Conservation (phyloP, 441 rosid genomes). For the Hura crepitans region DNA sequence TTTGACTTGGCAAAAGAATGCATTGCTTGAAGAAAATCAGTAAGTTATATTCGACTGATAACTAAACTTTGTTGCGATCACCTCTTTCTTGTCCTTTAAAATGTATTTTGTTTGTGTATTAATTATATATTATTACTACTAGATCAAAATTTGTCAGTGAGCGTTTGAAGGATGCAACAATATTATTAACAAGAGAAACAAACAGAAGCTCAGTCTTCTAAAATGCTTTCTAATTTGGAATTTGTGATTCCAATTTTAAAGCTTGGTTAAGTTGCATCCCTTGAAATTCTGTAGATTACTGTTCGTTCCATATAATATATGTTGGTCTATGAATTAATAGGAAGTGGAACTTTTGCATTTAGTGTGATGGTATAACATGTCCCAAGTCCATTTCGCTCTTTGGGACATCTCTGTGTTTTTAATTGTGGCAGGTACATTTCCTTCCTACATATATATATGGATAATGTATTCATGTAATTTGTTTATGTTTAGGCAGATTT, state of each 20-base stretch:
- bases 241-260: neutral
- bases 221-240: neutral
- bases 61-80: neutral
- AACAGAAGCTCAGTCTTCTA: neutral
- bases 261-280: neutral
- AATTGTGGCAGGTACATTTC: constrained; percentile 3
- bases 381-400: neutral
- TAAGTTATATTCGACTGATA: neutral
- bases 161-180: too few relatives aligned
- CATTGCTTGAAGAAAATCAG: neutral
- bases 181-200: too few relatives aligned
- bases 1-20: neutral
- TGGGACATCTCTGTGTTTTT: neutral
- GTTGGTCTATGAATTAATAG: neutral
- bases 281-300: neutral
- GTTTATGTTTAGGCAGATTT: neutral
- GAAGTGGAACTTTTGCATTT: neutral
- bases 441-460: neutral
- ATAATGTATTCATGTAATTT: neutral
- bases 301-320: neutral
- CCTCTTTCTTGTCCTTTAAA: neutral
- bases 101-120: neutral
- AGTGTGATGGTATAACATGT: neutral
- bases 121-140: neutral
- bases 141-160: neutral